Base-by-base conservation (phyloP, 2,329 filamentous ascomycete species). In the Phyllosticta citrichinensis region DNA sequence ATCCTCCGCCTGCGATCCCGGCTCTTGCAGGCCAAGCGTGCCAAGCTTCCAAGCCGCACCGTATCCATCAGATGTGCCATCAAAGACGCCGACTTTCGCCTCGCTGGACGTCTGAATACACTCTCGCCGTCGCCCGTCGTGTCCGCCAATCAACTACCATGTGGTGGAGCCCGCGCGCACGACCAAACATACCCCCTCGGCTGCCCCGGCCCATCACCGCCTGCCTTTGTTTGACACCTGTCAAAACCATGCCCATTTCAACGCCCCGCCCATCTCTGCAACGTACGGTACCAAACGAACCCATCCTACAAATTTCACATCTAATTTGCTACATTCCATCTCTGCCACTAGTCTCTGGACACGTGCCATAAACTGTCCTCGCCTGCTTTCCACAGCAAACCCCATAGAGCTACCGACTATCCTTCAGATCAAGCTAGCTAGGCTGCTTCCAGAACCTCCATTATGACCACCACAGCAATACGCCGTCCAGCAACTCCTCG, bases 1-100 rank as follows among this genome's bases (percentile, higher is more conserved):
- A 59, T 55, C 20, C 57, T 53, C 22, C n/a, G 30, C 53, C 35
- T 35, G 5, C 22, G 1, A 55, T 55, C 57, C 57, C 52, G n/a
- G 57, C 54, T 22, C 59, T 22, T 53, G 50, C 59, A 61, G 56
- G 59, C 58, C 53, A 61, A 56, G 58, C 58, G 52, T 56, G 58
- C 59, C 59, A 61, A 57, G 59, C 59, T 57, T 61, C 55, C 50
- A 22, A 61, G 59, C 59, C 59, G 59, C 59, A 3, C 57, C 10
- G 2, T 52, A 12, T n/a, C 3, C 51, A 22, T 14, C 50, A 20
- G 19, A 20, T 6, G 12, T 6, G 2, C 17, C 47, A 14, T 20
- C 51, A 52, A 52, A 12, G 51, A 20, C 17, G 9, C 6, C 27
- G 6, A 10, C 27, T 5, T 8, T 30, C 27, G 27, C 27, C 27